Base-by-base conservation (phyloP, 1,139 yeast genomes). In the Candida sp. region DNA sequence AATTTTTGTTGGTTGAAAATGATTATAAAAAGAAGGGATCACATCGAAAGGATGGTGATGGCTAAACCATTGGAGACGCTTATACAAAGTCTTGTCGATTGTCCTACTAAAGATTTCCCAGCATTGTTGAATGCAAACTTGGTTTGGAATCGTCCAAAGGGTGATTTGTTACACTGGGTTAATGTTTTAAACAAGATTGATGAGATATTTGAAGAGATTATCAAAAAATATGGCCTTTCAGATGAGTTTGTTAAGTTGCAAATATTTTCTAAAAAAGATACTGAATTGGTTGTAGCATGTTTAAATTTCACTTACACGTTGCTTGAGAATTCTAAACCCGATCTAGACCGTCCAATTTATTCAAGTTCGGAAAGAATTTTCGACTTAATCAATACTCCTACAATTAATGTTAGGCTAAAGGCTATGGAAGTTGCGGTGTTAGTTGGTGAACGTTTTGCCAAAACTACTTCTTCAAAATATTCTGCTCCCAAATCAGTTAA, bases 111-210 rank as follows among this genome's bases (percentile, higher is more conserved):
- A 8, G 65, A 65, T 39, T 66, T 79, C 42, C 67, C 74, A 1
- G 43, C 43, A 5, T 52, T 52, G 34, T 58, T 77, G 37, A 45
- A 47, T 5, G 52, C 50, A 11, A 63, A 73, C 47, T 51, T 66
- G 47, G 44, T 41, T 33, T 84, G 93, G 91, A 77, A 79, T 48
- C 70, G 84, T 38, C 86, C 91, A 3, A 72, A 82, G 46, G 90
- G 89, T 25, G 91, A 87, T 52, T 63, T 91, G 38, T 77, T 77
- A 51, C 84, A 83, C 48, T 91, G 96, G 95, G 76, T 87, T 21
- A 77, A 84, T 0, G 79, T 88, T 1, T 68, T 91, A 51, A 86
- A 90, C 60, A 72, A 84, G 51, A 81, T 90, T 54, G 97, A 90
- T 58, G 75, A 70, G 11, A 73, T 87, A 19, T 67, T 88, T 45